Evolutionary conservation across 1,284 basidiomycete genomes (phyloP).

Genomic region (Rhodotorula sp.): DNA sequence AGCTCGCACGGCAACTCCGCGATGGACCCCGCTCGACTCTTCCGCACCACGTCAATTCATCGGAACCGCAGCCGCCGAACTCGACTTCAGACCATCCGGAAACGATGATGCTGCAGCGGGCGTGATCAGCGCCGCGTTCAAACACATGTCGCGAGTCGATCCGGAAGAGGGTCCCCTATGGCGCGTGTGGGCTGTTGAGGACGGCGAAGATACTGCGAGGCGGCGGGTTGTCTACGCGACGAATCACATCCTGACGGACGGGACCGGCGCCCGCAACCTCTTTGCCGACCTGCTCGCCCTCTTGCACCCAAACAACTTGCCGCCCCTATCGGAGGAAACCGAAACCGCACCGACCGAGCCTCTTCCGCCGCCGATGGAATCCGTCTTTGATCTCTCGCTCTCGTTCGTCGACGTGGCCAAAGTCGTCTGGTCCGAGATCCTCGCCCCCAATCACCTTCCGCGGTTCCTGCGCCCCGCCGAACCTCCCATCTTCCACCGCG

Average conservation of each 20-base stretch:
- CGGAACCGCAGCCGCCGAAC: neutral
- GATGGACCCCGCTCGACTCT: neutral
- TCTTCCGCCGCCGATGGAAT: constrained; percentile 5
- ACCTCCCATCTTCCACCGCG: neutral
- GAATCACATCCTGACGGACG: constrained; percentile 27
- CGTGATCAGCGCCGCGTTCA: neutral
- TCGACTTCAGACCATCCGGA: neutral
- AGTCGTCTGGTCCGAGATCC: neutral
- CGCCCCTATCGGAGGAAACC: neutral
- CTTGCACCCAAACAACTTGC: neutral
- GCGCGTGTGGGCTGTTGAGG: constrained; percentile 8
- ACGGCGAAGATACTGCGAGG: neutral
- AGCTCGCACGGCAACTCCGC: neutral
- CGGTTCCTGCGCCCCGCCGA: neutral
- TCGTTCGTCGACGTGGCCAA: neutral
- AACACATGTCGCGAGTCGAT: neutral
- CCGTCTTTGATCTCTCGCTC: neutral
- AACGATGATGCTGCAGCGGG: neutral
- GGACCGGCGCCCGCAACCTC: constrained; percentile 18
- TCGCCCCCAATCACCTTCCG: constrained; percentile 10
- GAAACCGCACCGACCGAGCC: neutral
- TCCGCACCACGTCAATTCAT: neutral
- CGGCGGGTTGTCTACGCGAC: neutral
- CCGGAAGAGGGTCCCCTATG: constrained; percentile 15
- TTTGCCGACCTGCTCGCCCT: constrained; percentile 21